A percentile compares a stretch with the other conserved stretches of the same genome.
phyloP scores from a whole-genome alignment of 352 stramenopile genomes.

The Phytophthora macrochlamydospora region DNA sequence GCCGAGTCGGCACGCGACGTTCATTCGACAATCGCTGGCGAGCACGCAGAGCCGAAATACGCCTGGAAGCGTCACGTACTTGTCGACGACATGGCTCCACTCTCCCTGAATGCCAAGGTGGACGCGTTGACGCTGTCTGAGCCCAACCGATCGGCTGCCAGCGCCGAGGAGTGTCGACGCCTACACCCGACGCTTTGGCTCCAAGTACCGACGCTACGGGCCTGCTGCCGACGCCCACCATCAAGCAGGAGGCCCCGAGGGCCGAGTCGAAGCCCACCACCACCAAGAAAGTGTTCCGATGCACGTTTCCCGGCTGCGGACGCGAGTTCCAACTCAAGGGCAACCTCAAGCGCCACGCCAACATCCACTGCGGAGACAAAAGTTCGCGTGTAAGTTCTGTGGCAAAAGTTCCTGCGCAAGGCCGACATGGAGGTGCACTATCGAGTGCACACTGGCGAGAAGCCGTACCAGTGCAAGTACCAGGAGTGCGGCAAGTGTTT shows the following conservation, averaged over 20 bases:
- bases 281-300: conserved; percentile 41
- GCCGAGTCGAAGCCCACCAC: neutral
- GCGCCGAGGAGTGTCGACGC: neutral
- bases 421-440: conserved; percentile 80
- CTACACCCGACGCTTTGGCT: neutral
- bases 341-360: conserved; percentile 64
- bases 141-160: conserved; percentile 8
- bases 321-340: conserved; percentile 71
- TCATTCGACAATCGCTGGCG: neutral
- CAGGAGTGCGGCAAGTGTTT: conserved; percentile 64
- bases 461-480: conserved; percentile 70
- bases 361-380: conserved; percentile 64
- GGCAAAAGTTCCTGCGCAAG: conserved; percentile 71
- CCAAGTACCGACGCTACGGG: neutral
- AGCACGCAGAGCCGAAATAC: neutral
- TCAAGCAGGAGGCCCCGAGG: neutral
- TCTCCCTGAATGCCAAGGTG: conserved; percentile 27
- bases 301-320: conserved; percentile 54
- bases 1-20: neutral
- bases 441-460: conserved; percentile 78
- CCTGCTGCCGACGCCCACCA: neutral
- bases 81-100: conserved; percentile 15
- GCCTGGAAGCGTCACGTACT: too few species aligned
- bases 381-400: conserved; percentile 70
- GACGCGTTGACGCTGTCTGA: conserved; percentile 18